phyloP scores from a whole-genome alignment of 2,329 filamentous ascomycete species.

The Arthrobotrys pseudoclavata region DNA sequence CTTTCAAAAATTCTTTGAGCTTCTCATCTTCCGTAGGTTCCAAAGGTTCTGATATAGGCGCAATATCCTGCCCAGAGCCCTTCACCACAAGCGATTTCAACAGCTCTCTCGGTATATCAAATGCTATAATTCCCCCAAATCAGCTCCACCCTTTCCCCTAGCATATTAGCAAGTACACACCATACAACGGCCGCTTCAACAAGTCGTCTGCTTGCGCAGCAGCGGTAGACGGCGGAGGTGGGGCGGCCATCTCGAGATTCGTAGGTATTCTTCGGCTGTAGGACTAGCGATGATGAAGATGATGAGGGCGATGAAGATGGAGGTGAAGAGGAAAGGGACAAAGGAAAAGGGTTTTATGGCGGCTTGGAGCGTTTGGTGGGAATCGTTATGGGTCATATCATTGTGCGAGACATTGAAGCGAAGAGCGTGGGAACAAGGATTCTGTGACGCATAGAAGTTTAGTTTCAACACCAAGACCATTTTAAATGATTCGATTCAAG shows the following conservation, averaged over 20 bases:
- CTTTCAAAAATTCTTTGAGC: conserved; percentile 62
- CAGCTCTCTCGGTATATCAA: conserved; percentile 82
- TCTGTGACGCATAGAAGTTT: conserved; percentile 26
- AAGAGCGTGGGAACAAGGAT: conserved; percentile 13
- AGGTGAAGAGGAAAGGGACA: conserved; percentile 13
- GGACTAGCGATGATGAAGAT: conserved; percentile 33
- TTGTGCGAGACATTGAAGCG: conserved; percentile 25
- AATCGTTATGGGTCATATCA: conserved; percentile 43
- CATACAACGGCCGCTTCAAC: conserved; percentile 66
- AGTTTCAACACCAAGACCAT: conserved; percentile 5
- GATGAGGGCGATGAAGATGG: conserved; percentile 31
- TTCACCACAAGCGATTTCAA: conserved; percentile 77
- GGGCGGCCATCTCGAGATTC: conserved; percentile 49
- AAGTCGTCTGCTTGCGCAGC: conserved; percentile 65
- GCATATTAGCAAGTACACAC: conserved; percentile 61
- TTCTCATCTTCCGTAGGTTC: conserved; percentile 62
- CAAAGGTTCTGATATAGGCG: conserved; percentile 63
- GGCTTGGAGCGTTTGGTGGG: conserved; percentile 19
- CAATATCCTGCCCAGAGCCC: conserved; percentile 66
- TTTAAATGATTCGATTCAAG: neutral
- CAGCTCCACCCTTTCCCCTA: conserved; percentile 40
- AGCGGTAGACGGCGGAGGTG: conserved; percentile 42
- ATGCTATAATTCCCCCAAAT: conserved; percentile 72
- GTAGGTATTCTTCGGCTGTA: conserved; percentile 32
- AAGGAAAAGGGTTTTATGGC: conserved; percentile 41